Evolutionary conservation across 2,329 filamentous ascomycete genomes (phyloP).

Genomic region (Botrytis deweyae): DNA sequence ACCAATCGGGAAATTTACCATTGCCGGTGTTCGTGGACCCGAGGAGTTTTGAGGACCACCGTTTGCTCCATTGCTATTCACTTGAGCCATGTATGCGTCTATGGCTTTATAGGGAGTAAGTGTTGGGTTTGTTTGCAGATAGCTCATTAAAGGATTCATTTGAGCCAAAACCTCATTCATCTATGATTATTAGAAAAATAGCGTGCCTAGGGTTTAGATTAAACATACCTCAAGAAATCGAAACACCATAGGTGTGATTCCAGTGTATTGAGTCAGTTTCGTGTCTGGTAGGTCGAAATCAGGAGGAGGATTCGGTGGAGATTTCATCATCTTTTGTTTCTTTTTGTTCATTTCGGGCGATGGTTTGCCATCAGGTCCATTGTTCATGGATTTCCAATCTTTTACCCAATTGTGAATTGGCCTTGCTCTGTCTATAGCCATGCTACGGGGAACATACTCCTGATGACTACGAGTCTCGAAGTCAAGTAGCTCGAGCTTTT

Average conservation of each 20-base stretch:
- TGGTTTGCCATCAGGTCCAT: slow-evolving; percentile 52
- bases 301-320: slow-evolving; percentile 57
- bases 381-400: slow-evolving; percentile 62
- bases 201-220: neutral
- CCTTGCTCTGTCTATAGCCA: slow-evolving; percentile 60
- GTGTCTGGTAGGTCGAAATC: slow-evolving; percentile 61
- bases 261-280: slow-evolving; percentile 55
- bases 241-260: slow-evolving; percentile 60
- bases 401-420: slow-evolving; percentile 64
- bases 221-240: slow-evolving; percentile 61
- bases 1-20: slow-evolving; percentile 52
- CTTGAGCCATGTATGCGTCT: slow-evolving; percentile 56
- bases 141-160: slow-evolving; percentile 63
- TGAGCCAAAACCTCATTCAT: slow-evolving; percentile 66
- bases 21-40: slow-evolving; percentile 37
- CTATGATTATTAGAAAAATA: slow-evolving; percentile 32
- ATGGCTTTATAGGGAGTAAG: slow-evolving; percentile 58
- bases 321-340: slow-evolving; percentile 60
- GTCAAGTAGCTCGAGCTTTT: slow-evolving; percentile 82
- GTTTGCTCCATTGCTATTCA: slow-evolving; percentile 36
- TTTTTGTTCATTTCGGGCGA: slow-evolving; percentile 70
- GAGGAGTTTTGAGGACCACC: slow-evolving; percentile 29
- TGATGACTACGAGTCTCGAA: slow-evolving; percentile 75
- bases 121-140: slow-evolving; percentile 54
- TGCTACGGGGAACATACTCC: slow-evolving; percentile 75